Base-by-base conservation (phyloP, 176 grass and related monocot genomes). In the Oryza rufipogon region DNA sequence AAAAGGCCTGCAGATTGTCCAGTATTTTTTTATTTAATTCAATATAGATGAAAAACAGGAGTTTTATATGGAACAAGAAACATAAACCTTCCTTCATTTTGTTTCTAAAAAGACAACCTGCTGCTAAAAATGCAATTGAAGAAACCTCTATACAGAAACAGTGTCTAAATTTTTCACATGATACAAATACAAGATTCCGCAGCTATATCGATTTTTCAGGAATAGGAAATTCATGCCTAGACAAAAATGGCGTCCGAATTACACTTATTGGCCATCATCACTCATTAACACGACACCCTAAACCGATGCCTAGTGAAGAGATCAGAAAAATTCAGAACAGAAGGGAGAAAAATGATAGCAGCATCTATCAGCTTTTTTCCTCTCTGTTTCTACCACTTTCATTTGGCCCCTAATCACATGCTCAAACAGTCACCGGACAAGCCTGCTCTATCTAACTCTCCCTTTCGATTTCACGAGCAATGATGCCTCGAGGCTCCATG, bases 331-430 rank as follows among this genome's bases (percentile, higher is more conserved):
- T 61, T 61, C 56, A 61, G 56, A 61, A 61, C 36, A 66, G 39
- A 79, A 70, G 12, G 39, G 7, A 16, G 9, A 42, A 15, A 60
- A 25, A 5, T 26, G 44, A 64, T 71, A 72, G 49, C 1, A 66
- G 25, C 63, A 84, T 42, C 47, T 6, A 65, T 23, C 49, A 45
- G 36, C 46, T 69, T 23, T 69, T 23, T 61, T 19, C 51, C 38
- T 64, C 28, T 51, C 38, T 70, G 52, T 73, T 66, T 30, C 66
- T 77, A 33, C 15, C 64, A 34, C 56, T 14, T 13, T 66, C 68
- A 42, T 10, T 20, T 42, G 49, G 72, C 83, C 60, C 17, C 41
- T n/a, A 56, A 74, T 75, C 89, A 86, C 87, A 92, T 89, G 90
- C 30, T 25, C 39, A 45, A 80, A 83, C 48, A 89, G 83, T 83